Conservation (phyloP, 2,329 filamentous ascomycete species). For the Phialophora verrucosa region DNA sequence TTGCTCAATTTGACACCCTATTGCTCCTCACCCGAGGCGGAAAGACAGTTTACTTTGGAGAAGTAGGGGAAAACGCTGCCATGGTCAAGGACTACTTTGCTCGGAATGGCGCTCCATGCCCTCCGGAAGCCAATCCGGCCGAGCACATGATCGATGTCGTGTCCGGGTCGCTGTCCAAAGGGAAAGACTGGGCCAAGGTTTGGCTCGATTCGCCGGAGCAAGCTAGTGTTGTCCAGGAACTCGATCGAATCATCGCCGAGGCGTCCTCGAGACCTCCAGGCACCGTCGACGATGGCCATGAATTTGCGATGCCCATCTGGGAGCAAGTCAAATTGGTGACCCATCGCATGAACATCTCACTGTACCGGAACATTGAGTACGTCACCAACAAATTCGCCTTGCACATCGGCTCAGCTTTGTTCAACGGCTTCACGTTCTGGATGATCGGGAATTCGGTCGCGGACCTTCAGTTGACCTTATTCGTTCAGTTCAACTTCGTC, state of each 20-base stretch:
- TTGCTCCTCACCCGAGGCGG: conserved; percentile 69
- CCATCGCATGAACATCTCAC: conserved; percentile 67
- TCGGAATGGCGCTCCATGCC: conserved; percentile 65
- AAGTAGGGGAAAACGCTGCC: conserved; percentile 68
- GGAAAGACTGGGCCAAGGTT: conserved; percentile 72
- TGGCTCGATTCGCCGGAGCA: conserved; percentile 70
- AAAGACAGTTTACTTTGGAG: conserved; percentile 74
- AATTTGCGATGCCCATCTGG: conserved; percentile 69
- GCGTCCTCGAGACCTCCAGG: conserved; percentile 51
- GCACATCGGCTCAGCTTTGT: conserved; percentile 57
- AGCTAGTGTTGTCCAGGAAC: conserved; percentile 63
- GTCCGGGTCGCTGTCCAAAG: conserved; percentile 57
- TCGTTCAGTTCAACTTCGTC: conserved; percentile 69
- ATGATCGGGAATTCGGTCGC: conserved; percentile 66
- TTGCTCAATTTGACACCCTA: conserved; percentile 73
- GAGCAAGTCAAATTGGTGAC: conserved; percentile 69
- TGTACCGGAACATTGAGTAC: conserved; percentile 72
- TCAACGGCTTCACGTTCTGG: conserved; percentile 67
- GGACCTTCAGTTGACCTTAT: conserved; percentile 75
- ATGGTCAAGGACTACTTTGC: conserved; percentile 71
- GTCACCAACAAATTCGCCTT: conserved; percentile 67
- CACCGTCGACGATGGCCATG: conserved; percentile 53
- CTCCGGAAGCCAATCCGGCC: conserved; percentile 7
- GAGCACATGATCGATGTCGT: conserved; percentile 43
- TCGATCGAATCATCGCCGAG: conserved; percentile 64